Evolutionary conservation across 202 grass and related monocot species (phyloP).

Genomic region (Panicum hallii): DNA sequence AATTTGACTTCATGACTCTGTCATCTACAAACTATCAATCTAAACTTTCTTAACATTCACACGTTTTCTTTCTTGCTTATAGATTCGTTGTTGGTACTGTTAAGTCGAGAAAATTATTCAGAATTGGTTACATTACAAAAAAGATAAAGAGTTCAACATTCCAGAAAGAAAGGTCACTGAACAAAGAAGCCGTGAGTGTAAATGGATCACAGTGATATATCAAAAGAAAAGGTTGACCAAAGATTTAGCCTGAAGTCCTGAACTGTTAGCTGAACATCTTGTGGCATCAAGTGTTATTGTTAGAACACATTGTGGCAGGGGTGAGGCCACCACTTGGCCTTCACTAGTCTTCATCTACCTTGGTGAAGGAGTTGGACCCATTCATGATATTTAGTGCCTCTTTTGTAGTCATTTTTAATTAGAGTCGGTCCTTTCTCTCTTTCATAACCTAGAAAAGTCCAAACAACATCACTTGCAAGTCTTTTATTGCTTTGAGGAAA

Average conservation of each 20-base stretch:
- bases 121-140: background rate
- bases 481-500: background rate
- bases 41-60: conserved; percentile 8
- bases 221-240: background rate
- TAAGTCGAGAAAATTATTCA: background rate
- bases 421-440: conserved; percentile 7
- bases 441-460: conserved; percentile 12
- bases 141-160: background rate
- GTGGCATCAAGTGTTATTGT: conserved; percentile 14
- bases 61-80: background rate
- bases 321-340: background rate
- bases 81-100: background rate
- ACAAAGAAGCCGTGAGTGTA: background rate
- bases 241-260: background rate
- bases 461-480: background rate
- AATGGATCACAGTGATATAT: background rate
- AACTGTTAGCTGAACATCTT: background rate
- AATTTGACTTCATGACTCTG: conserved; percentile 4
- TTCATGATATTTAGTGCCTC: background rate
- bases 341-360: conserved; percentile 9
- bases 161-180: background rate
- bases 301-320: conserved; percentile 3
- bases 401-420: background rate
- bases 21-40: background rate
- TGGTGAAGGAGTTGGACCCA: background rate